Evolutionary conservation across 768 basidiomycete genomes (phyloP), one percentile per base, ranked within the genome.

Genomic region (Xerocomellus amylosporus): DNA sequence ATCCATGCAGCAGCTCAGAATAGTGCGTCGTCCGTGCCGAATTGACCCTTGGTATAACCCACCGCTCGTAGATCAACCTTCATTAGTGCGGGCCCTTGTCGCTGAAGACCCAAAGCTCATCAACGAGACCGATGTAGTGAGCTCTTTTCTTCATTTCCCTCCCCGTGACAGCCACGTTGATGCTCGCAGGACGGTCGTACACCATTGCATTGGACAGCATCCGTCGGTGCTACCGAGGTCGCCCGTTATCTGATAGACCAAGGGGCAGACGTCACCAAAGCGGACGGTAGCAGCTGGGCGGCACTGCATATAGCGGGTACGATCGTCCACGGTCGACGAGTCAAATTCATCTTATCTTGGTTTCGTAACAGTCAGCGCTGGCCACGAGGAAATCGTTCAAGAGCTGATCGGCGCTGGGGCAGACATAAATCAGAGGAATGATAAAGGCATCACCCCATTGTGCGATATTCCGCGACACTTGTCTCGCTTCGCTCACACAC

Each of bases 151-250:
- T 43, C 26, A 0, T 36, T 6, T 0, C 6, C 2, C 8, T 13
- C 3, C 10, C 4, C 1, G 0, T 4, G 13, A 2, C 8, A 20
- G 20, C 24, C 7, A 26, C 37, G 19, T 4, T 20, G 6, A 50
- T 17, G 13, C 19, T 42, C 40, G 49, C 55, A 91, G 89, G 90
- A 93, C 67, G 85, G 79, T 37, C 78, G 91, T 33, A 90, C 91
- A 0, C 81, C 91, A 9, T 72, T 93, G n/a, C 91, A 93, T 64
- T 92, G 90, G 89, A 88, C 90, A 53, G 84, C 90, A 13, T 86
- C 85, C 12, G 83, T 83, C 19, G 90, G 88, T 47, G 79, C 85
- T 38, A 68, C 82, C 51, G 87, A 89, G 51, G 83, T 90, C 57
- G 78, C 67, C 28, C 75, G 80, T 50, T 88, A 83, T 69, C 76